A percentile compares a stretch with the other conserved stretches of the same genome.
phyloP scores from a whole-genome alignment of 768 basidiomycete species.

The Rhizopogon sp. region DNA sequence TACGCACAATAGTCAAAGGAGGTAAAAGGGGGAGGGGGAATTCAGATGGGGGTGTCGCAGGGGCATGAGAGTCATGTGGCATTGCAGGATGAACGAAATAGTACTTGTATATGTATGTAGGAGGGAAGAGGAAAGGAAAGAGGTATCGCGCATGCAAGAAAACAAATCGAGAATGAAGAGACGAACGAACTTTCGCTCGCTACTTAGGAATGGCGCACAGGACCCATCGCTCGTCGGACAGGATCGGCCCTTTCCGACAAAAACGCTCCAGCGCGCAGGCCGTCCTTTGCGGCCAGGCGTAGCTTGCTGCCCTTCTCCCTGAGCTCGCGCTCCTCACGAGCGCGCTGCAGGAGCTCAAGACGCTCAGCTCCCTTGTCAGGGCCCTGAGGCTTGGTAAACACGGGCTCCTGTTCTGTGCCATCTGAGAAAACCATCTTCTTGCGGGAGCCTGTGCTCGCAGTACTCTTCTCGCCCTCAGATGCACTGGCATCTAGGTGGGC shows the following conservation, averaged over 20 bases:
- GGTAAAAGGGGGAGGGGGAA: no score
- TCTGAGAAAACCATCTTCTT: slow-evolving; percentile 2
- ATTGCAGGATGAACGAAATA: background rate
- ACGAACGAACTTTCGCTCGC: background rate
- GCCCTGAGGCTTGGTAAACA: slow-evolving; percentile 3
- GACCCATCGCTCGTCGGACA: slow-evolving; percentile 25
- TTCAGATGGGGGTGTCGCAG: background rate
- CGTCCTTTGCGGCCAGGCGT: slow-evolving; percentile 19
- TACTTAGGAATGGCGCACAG: slow-evolving; percentile 2
- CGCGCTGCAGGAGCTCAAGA: slow-evolving; percentile 3
- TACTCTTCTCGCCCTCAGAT: slow-evolving; percentile 14
- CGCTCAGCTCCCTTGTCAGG: slow-evolving; percentile 3
- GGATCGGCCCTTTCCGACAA: slow-evolving; percentile 24
- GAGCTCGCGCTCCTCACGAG: slow-evolving; percentile 22
- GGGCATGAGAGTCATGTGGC: background rate
- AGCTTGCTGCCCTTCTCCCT: slow-evolving; percentile 10
- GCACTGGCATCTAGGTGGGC: slow-evolving; percentile 4
- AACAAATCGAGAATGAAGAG: background rate
- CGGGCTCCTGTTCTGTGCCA: slow-evolving; percentile 2
- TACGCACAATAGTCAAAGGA: background rate
- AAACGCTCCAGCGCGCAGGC: slow-evolving; percentile 26
- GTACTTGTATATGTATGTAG: background rate
- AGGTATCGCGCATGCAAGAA: background rate
- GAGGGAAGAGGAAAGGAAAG: background rate
- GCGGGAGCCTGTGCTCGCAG: background rate